Percentiles rank a stretch among this genome's conserved stretches.
Conservation (phyloP, 2,329 filamentous ascomycete species). For the Penicillium sp. region DNA sequence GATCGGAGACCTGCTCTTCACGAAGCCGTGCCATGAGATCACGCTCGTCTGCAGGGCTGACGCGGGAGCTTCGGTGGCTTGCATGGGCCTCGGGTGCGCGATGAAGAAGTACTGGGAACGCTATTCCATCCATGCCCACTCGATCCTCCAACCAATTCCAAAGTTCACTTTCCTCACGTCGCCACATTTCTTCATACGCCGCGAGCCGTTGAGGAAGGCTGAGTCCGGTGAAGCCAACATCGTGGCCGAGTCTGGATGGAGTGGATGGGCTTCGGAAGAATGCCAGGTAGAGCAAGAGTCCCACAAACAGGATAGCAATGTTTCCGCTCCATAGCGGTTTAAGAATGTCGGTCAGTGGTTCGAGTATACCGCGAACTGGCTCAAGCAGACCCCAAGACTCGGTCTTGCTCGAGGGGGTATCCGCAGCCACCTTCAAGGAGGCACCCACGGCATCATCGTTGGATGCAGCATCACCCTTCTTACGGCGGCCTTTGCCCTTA, state of each 20-base stretch:
- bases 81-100: slow-evolving; percentile 39
- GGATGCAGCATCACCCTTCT: slow-evolving; percentile 58
- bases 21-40: slow-evolving; percentile 63
- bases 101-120: slow-evolving; percentile 43
- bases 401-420: slow-evolving; percentile 46
- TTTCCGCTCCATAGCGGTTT: slow-evolving; percentile 76
- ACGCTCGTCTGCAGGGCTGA: slow-evolving; percentile 42
- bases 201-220: slow-evolving; percentile 70
- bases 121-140: slow-evolving; percentile 69
- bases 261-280: slow-evolving; percentile 66
- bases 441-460: slow-evolving; percentile 51
- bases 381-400: slow-evolving; percentile 82
- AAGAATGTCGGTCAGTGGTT: slow-evolving; percentile 72
- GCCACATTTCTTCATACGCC: slow-evolving; percentile 94
- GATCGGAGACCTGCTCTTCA: slow-evolving; percentile 72
- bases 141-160: slow-evolving; percentile 95
- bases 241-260: slow-evolving; percentile 44
- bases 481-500: slow-evolving; percentile 65
- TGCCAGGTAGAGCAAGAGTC: slow-evolving; percentile 73
- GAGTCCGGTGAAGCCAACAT: slow-evolving; percentile 48
- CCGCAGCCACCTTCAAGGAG: slow-evolving; percentile 50
- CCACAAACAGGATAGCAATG: slow-evolving; percentile 75
- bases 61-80: slow-evolving; percentile 53
- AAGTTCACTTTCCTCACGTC: slow-evolving; percentile 81
- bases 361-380: slow-evolving; percentile 71